phyloP scores from a whole-genome alignment of 2,329 filamentous ascomycete species.

The Stagonosporopsis tanaceti region DNA sequence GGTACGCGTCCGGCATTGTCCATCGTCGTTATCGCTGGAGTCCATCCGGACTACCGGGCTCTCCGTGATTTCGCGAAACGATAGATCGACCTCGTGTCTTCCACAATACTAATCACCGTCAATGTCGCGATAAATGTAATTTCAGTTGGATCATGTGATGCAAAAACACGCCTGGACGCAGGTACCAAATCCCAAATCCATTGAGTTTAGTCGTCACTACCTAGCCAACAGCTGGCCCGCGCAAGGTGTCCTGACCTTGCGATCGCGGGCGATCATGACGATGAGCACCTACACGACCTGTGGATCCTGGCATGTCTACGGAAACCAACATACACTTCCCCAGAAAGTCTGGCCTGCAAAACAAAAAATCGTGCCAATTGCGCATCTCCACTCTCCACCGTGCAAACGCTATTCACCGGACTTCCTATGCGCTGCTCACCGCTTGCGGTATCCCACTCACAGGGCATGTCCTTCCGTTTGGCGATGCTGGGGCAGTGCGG shows the following conservation, averaged over 20 bases:
- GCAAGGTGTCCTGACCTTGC: conserved; percentile 16
- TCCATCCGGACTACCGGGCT: conserved; percentile 17
- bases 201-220: conserved; percentile 1
- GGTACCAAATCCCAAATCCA: not conserved
- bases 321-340: conserved; percentile 10
- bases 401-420: conserved; percentile 16
- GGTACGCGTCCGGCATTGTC: conserved; percentile 17
- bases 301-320: conserved; percentile 8
- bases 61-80: conserved; percentile 23
- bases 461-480: conserved; percentile 6
- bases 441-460: conserved; percentile 25
- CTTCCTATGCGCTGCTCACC: conserved; percentile 24
- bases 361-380: not conserved
- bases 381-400: conserved; percentile 5
- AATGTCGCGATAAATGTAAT: conserved; percentile 13
- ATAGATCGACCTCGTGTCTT: conserved; percentile 22
- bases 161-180: conserved; percentile 6
- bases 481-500: conserved; percentile 23
- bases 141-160: conserved; percentile 13
- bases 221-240: conserved; percentile 7
- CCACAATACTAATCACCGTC: conserved; percentile 21
- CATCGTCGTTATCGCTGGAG: conserved; percentile 11
- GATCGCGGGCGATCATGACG: conserved; percentile 20
- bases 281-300: conserved; percentile 13
- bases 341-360: not conserved